Percentiles rank a stretch among this genome's conserved stretches.
Conservation (phyloP, 2,329 filamentous ascomycete genomes). For the Diaporthe capsici region DNA sequence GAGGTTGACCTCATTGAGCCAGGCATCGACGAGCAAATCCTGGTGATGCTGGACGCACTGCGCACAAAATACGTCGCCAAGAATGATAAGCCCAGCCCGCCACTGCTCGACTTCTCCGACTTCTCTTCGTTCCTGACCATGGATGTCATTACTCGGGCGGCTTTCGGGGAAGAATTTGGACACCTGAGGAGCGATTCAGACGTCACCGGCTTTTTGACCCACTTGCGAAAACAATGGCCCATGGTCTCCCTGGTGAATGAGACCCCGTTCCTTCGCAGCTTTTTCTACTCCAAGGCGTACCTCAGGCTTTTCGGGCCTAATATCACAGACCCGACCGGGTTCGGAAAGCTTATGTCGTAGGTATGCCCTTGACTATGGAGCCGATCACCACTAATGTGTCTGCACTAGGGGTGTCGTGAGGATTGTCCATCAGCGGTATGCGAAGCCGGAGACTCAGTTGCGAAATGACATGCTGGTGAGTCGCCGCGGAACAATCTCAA, state of each 20-base stretch:
- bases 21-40: conserved; percentile 40
- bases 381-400: neutral
- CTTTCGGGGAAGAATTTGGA: conserved; percentile 61
- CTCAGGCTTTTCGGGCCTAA: conserved; percentile 54
- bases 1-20: conserved; percentile 48
- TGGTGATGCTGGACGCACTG: conserved; percentile 17
- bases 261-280: conserved; percentile 51
- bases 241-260: conserved; percentile 57
- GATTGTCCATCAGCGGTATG: conserved; percentile 16
- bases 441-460: conserved; percentile 53
- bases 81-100: neutral
- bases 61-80: conserved; percentile 13
- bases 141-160: conserved; percentile 64
- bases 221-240: conserved; percentile 43
- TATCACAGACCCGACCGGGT: conserved; percentile 45
- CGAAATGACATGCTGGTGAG: conserved; percentile 63
- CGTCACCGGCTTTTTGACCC: conserved; percentile 58
- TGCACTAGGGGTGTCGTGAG: neutral
- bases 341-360: conserved; percentile 48
- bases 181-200: conserved; percentile 59
- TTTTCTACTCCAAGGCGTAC: conserved; percentile 47
- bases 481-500: neutral
- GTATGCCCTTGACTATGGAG: neutral
- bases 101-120: conserved; percentile 59
- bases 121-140: conserved; percentile 64